Conservation (phyloP, 768 basidiomycete species). For the Trametes cubensis region DNA sequence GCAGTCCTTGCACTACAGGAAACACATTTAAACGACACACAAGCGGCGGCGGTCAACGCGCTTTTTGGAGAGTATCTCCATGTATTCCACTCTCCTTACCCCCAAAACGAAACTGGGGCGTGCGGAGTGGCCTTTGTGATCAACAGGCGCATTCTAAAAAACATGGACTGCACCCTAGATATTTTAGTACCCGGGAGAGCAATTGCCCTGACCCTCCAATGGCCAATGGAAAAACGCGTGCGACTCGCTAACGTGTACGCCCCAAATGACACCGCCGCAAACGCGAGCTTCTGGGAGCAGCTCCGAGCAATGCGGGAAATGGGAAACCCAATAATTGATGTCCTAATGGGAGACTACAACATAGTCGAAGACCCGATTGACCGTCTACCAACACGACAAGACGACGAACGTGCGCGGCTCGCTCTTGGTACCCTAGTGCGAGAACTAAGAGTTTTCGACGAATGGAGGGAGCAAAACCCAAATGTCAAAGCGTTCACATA, state of each 20-base stretch:
- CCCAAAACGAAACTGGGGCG: background rate
- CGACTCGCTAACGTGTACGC: background rate
- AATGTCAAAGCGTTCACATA: background rate
- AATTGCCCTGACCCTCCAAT: background rate
- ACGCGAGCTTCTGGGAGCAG: too few species aligned
- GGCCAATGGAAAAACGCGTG: background rate
- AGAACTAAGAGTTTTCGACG: background rate
- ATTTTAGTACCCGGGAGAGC: background rate
- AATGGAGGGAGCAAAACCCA: background rate
- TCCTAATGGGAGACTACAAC: slow-evolving; percentile 38
- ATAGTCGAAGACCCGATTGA: slow-evolving; percentile 33
- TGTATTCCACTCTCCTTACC: background rate
- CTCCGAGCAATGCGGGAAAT: too few species aligned
- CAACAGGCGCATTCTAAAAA: background rate
- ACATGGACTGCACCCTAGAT: too few species aligned
- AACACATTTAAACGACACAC: background rate
- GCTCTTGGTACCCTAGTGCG: background rate
- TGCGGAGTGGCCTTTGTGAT: background rate
- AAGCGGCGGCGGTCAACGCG: background rate
- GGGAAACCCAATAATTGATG: too few species aligned
- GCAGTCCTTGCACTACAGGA: background rate
- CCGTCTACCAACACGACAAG: background rate
- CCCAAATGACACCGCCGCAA: background rate
- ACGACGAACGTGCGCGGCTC: background rate
- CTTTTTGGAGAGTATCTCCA: background rate